A percentile compares a stretch with the other conserved stretches of the same genome.
Evolutionary conservation across 2,329 filamentous ascomycete genomes (phyloP).

Genomic region (Fusarium clavum): DNA sequence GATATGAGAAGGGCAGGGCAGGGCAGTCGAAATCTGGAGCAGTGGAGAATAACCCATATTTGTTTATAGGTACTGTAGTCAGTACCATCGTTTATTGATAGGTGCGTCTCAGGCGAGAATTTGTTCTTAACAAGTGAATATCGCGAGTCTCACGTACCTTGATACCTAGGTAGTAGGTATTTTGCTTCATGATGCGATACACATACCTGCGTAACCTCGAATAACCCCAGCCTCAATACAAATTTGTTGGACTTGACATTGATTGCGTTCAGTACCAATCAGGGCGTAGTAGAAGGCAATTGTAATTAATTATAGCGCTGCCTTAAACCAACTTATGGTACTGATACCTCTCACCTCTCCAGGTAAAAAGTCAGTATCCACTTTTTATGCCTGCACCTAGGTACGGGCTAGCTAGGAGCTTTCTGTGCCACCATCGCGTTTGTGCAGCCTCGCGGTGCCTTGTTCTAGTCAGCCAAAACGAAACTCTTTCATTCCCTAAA

Average conservation of each 20-base stretch:
- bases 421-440: slow-evolving; percentile 37
- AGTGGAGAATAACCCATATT: neutral
- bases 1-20: neutral
- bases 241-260: neutral
- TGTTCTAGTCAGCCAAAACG: slow-evolving; percentile 22
- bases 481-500: slow-evolving; percentile 19
- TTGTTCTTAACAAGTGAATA: slow-evolving; percentile 33
- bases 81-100: neutral
- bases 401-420: neutral
- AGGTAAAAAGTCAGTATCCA: neutral
- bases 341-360: too few species aligned
- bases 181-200: slow-evolving; percentile 4
- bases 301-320: neutral
- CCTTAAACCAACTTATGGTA: neutral
- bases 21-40: neutral
- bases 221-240: slow-evolving; percentile 20
- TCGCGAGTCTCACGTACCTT: neutral
- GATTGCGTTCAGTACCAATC: neutral
- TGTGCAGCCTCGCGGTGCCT: slow-evolving; percentile 41
- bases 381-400: neutral
- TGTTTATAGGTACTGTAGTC: neutral
- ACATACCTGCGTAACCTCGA: slow-evolving; percentile 8
- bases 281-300: neutral
- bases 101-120: slow-evolving; percentile 15
- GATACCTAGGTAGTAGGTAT: neutral